phyloP scores from a whole-genome alignment of 305 asterid genomes.

The Euphrasia arctica region DNA sequence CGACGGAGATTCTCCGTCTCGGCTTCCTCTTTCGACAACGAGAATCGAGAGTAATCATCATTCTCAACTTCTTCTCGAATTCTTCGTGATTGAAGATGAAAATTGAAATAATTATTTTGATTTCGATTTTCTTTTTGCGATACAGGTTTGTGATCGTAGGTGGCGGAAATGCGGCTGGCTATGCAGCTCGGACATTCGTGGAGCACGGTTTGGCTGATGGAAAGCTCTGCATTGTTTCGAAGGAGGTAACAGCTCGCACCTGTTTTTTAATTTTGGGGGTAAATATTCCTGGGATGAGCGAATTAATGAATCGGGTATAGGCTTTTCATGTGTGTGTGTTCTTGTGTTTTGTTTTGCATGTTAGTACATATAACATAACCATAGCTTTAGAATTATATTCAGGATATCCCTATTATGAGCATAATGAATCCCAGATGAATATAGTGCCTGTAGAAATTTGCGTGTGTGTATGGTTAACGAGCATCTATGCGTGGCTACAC shows the following conservation, averaged over 20 bases:
- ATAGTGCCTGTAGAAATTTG: neutral
- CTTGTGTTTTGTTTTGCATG: too few relatives aligned
- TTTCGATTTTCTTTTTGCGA: neutral
- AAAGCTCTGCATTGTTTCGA: constrained; percentile 87
- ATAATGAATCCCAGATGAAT: neutral
- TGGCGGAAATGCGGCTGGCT: constrained; percentile 97
- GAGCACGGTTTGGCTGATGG: constrained; percentile 92
- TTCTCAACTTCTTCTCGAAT: neutral
- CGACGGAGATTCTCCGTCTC: constrained; percentile 58
- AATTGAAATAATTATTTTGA: neutral
- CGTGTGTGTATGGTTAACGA: neutral
- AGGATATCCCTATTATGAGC: neutral
- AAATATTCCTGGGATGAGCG: neutral
- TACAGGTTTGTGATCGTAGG: constrained; percentile 86
- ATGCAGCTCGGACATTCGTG: constrained; percentile 84
- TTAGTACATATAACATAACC: too few relatives aligned
- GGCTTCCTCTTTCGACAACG: constrained; percentile 73
- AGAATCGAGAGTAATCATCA: constrained; percentile 69
- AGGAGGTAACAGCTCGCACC: constrained; percentile 52
- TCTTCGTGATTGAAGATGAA: too few relatives aligned
- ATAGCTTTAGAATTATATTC: too few relatives aligned
- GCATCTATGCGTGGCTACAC: neutral
- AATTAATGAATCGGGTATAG: neutral
- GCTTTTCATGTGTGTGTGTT: too few relatives aligned
- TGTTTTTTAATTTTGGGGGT: constrained; percentile 15